phyloP scores from a whole-genome alignment of 31 red algal species.

The Odonthalia washingtoniensis region DNA sequence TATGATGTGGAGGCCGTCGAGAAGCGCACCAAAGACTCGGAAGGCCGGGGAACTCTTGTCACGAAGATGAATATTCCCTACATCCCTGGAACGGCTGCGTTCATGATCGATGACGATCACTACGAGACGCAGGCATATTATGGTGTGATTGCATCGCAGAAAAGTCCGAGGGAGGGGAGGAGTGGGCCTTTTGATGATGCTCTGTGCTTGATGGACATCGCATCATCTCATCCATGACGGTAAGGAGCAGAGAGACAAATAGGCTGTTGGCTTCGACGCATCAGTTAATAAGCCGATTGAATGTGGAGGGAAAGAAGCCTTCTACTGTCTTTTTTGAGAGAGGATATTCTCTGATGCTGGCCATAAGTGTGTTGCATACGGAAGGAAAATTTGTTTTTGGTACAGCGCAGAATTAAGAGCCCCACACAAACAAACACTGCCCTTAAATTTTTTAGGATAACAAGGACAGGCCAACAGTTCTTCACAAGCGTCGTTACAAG shows the following conservation, averaged over 20 bases:
- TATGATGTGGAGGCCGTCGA: background rate
- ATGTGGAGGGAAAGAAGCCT: background rate
- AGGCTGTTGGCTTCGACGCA: background rate
- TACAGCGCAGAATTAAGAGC: background rate
- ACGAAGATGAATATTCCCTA: background rate
- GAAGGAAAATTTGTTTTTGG: background rate
- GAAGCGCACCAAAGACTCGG: background rate
- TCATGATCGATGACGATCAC: no score
- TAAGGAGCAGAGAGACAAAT: background rate
- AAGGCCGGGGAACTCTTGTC: background rate
- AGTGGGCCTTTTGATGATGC: background rate
- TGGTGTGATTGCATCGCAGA: background rate
- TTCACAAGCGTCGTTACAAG: background rate
- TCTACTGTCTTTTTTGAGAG: background rate
- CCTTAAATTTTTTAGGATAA: background rate
- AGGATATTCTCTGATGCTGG: background rate
- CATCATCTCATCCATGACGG: background rate
- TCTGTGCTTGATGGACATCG: background rate
- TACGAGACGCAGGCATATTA: background rate
- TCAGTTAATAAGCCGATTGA: background rate
- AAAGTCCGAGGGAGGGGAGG: background rate
- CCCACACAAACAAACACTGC: background rate
- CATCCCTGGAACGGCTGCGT: background rate
- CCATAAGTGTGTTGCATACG: background rate
- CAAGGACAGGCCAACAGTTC: background rate